Evolutionary conservation across 2,329 filamentous ascomycete species (phyloP), one percentile per base, ranked within the genome.

Genomic region (Capronia coronata): DNA sequence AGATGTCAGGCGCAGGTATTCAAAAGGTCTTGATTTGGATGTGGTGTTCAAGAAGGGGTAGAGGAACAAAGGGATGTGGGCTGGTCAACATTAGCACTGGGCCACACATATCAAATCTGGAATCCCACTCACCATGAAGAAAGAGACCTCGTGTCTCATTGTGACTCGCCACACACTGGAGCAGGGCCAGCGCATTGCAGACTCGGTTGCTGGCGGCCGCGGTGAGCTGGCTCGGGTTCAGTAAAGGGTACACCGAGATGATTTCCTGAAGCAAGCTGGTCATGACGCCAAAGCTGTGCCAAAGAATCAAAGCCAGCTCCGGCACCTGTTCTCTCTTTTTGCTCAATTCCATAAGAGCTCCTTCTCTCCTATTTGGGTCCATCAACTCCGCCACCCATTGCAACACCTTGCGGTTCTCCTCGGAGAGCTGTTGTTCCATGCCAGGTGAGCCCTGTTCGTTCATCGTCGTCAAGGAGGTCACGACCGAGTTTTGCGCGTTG

Each of bases 281-380:
- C 93, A 98, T 98, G 64, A 98, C 93, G 94, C 91, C 93, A 64
- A 96, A 97, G 2, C 91, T 97, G 69, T 98, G 93, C 93, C 93
- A 98, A 55, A 98, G 75, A 54, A 98, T 95, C 62, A 98, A 75
- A 40, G 93, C 93, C 52, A 98, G 75, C 72, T 98, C 93, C 0
- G 93, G 91, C 13, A 98, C 93, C 70, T 97, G 93, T 71, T 98
- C 93, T 49, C 93, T 78, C 78, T 98, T 98, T 76, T 98, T 98
- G 73, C 91, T 97, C 44, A 98, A 77, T 69, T 98, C 93, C 64
- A 98, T 77, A 47, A 98, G 76, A 43, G 93, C 93, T 3, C 87
- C 84, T 73, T 97, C 93, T 56, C 93, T 80, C 22, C 89, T 90
- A 61, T 78, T 82, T 58, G 90, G 86, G 67, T 89, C 91, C 65